Conservation (phyloP, 2,329 filamentous ascomycete genomes). For the Mycogone perniciosa region DNA sequence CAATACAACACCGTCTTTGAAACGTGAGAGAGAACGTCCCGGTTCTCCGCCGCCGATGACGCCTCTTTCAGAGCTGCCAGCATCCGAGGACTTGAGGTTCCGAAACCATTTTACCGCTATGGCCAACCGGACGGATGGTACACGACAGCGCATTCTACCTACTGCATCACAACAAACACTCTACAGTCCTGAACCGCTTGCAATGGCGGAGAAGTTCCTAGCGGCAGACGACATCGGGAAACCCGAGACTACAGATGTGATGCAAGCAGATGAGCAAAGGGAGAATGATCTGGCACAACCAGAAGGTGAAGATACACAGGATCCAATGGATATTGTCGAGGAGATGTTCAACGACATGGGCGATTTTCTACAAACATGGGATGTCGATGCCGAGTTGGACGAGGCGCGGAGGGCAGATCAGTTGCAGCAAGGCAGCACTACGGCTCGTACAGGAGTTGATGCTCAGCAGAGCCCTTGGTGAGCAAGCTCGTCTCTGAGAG, state of each 20-base stretch:
- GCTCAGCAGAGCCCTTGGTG: conserved; percentile 23
- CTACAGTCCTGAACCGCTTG: conserved; percentile 19
- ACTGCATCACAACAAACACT: conserved; percentile 33
- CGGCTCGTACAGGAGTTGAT: not conserved
- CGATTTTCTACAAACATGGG: conserved; percentile 29
- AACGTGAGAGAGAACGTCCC: conserved; percentile 19
- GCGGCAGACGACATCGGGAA: conserved; percentile 17
- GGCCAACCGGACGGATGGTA: conserved; percentile 28
- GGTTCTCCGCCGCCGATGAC: conserved; percentile 40
- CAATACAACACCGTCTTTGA: conserved; percentile 6
- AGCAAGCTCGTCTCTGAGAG: not conserved
- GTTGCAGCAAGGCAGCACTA: not conserved
- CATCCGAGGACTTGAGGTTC: conserved; percentile 34
- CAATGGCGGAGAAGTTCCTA: conserved; percentile 22
- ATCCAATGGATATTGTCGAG: conserved; percentile 31
- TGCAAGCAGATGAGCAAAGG: not conserved
- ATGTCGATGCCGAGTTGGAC: conserved; percentile 31
- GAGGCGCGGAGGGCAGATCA: conserved; percentile 19
- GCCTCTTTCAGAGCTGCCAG: conserved; percentile 28
- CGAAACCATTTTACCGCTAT: conserved; percentile 42
- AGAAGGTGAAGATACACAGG: conserved; percentile 19
- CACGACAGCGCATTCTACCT: conserved; percentile 32
- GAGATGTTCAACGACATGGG: conserved; percentile 33
- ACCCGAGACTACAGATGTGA: not conserved
- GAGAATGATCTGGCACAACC: conserved; percentile 1